Percentiles rank a stretch among this genome's conserved stretches.
These are phyloP conservation scores for Rhododendron ovatum DNA, from an alignment of 148 eudicot species.

Conservation along the genomic window DNA sequence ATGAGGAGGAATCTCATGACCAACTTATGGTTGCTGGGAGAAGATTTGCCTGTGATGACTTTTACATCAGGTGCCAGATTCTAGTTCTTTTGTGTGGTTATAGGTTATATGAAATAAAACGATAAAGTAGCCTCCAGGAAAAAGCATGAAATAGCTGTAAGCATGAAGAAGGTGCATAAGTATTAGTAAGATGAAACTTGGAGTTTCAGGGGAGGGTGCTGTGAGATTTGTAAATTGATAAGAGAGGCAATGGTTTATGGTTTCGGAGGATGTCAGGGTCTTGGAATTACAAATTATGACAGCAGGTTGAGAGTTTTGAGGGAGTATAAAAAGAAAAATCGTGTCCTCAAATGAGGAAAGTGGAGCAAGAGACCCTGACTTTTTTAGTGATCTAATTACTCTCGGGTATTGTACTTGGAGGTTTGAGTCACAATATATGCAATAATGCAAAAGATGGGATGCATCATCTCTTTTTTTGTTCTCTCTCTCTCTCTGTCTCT, in stretches of 20 bases:
- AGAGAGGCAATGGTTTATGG: neutral
- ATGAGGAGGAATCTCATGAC: conserved; percentile 26
- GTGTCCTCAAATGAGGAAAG: neutral
- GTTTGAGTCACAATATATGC: neutral
- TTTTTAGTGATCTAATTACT: neutral
- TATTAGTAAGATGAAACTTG: neutral
- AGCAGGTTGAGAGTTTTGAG: conserved; percentile 5
- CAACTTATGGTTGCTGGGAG: conserved; percentile 31
- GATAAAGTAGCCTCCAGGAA: neutral
- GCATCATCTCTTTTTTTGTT: neutral
- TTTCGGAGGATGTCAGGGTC: neutral
- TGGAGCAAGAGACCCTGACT: neutral
- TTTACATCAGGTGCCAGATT: conserved; percentile 41
- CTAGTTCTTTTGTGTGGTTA: neutral
- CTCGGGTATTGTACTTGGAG: neutral
- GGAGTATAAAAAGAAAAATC: neutral
- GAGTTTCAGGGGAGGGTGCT: neutral
- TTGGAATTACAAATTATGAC: neutral
- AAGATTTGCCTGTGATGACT: conserved; percentile 48
- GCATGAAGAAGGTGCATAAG: neutral
- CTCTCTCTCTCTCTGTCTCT: neutral
- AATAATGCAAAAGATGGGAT: neutral
- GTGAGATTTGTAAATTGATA: neutral
- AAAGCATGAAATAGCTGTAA: neutral
- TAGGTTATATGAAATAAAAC: neutral